These are phyloP conservation scores for Yamadazyma aaseri DNA, from an alignment of 1,139 yeast genomes.

Conservation along the genomic window DNA sequence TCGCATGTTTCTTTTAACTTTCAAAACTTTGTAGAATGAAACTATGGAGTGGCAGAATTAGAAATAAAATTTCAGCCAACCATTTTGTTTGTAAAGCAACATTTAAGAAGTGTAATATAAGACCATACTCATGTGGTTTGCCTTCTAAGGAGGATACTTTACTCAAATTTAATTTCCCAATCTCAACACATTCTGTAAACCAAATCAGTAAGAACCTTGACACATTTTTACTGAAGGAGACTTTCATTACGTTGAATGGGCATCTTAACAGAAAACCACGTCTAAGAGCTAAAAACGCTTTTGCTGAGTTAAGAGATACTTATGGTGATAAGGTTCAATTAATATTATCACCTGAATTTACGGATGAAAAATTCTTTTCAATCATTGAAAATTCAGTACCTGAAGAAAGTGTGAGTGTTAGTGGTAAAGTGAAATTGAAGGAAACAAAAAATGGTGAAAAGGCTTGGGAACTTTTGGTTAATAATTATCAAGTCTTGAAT, in stretches of 20 bases:
- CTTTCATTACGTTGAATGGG: conserved; percentile 56
- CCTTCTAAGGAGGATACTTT: conserved; percentile 13
- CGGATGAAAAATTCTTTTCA: conserved; percentile 34
- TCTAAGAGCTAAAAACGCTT: conserved; percentile 45
- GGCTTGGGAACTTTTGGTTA: conserved; percentile 58
- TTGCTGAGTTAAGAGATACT: conserved; percentile 73
- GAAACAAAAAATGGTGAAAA: conserved; percentile 22
- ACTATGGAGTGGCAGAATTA: too few relatives aligned
- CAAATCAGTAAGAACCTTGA: conserved; percentile 18
- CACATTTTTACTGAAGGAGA: conserved; percentile 9
- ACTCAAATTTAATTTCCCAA: conserved; percentile 38
- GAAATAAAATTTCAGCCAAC: too few relatives aligned
- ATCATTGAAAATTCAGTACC: conserved; percentile 49
- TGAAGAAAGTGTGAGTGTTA: conserved; percentile 77
- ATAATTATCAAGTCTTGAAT: conserved; percentile 57
- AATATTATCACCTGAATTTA: conserved; percentile 45
- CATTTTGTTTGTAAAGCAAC: too few relatives aligned
- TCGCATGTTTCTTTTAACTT: too few relatives aligned
- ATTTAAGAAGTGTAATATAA: too few relatives aligned
- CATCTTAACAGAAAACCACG: conserved; percentile 79
- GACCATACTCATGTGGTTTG: too few relatives aligned
- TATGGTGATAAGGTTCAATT: conserved; percentile 70
- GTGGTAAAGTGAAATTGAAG: conserved; percentile 50
- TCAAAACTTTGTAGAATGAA: too few relatives aligned
- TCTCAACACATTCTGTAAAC: conserved; percentile 32